Percentiles rank a stretch among this genome's conserved stretches.
phyloP scores from a whole-genome alignment of 225 moss, liverwort and hornwort species.

The Physcomitrellopsis africana region DNA sequence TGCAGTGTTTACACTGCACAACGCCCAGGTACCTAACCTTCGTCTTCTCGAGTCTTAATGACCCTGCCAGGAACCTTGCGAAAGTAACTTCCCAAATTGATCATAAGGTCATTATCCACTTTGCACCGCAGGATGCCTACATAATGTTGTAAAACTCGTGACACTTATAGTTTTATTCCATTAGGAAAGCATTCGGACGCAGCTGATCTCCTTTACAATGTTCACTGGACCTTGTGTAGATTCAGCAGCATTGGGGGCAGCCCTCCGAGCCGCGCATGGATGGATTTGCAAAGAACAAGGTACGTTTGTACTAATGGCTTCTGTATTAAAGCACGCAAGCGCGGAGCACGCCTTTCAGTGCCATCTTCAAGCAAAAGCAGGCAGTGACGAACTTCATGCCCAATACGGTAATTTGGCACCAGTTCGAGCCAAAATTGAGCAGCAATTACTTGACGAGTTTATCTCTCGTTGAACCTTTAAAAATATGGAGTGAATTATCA shows the following conservation, averaged over 20 bases:
- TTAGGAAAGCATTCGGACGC: too few relatives aligned
- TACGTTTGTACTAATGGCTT: slow-evolving; percentile 55
- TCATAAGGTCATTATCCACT: too few relatives aligned
- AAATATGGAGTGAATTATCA: not conserved
- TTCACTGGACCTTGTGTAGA: slow-evolving; percentile 46
- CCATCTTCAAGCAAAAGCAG: slow-evolving; percentile 45
- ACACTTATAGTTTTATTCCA: too few relatives aligned
- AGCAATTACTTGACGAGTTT: slow-evolving; percentile 47
- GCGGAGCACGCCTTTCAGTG: slow-evolving; percentile 52
- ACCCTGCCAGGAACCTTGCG: too few relatives aligned
- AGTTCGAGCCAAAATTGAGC: slow-evolving; percentile 55
- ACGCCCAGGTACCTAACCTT: slow-evolving; percentile 60
- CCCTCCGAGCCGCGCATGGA: slow-evolving; percentile 91
- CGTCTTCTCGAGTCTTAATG: not conserved
- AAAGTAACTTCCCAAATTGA: too few relatives aligned
- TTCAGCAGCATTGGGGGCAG: slow-evolving; percentile 92
- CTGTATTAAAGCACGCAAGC: slow-evolving; percentile 46
- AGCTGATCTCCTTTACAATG: slow-evolving; percentile 5
- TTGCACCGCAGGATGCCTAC: too few relatives aligned
- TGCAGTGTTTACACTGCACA: slow-evolving; percentile 79
- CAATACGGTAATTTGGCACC: slow-evolving; percentile 53
- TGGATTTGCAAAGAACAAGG: slow-evolving; percentile 54
- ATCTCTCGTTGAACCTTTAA: not conserved
- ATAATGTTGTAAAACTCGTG: too few relatives aligned
- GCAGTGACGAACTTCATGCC: slow-evolving; percentile 36